Conservation (phyloP, 345 rosid species). For the Eucalyptus pauciflora region DNA sequence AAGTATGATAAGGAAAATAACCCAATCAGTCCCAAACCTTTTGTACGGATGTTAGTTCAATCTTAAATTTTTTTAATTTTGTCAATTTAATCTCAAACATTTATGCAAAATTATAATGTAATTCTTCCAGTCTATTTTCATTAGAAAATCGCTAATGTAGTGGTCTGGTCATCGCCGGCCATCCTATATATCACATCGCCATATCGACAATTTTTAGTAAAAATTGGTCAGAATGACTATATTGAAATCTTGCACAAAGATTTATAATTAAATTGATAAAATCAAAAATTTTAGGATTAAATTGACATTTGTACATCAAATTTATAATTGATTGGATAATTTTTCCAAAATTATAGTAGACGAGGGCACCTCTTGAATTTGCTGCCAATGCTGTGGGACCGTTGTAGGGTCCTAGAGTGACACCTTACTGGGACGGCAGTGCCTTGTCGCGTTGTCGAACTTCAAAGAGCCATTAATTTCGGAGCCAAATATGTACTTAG, state of each 20-base stretch:
- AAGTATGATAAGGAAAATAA: not conserved
- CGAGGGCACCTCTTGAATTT: not conserved
- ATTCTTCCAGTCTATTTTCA: fast-evolving
- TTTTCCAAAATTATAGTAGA: not conserved
- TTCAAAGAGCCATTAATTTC: not conserved
- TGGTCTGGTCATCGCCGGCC: fast-evolving
- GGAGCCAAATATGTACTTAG: not conserved
- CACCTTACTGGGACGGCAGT: not conserved
- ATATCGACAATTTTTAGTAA: fast-evolving
- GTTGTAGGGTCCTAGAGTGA: not conserved
- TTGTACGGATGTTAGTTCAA: fast-evolving
- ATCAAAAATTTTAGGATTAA: fast-evolving
- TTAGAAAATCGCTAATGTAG: fast-evolving
- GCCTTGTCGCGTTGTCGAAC: not conserved
- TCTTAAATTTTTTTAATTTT: not conserved
- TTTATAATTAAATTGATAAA: not conserved
- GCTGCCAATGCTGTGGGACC: not conserved
- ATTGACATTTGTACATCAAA: fast-evolving
- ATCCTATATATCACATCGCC: not conserved
- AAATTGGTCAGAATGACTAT: fast-evolving
- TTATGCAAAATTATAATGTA: not conserved
- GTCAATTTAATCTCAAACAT: not conserved
- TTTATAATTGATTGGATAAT: not conserved
- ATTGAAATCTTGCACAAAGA: not conserved
- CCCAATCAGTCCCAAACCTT: not conserved